Evolutionary conservation across 352 stramenopile genomes (phyloP).

Genomic region (Pythium aristosporum): DNA sequence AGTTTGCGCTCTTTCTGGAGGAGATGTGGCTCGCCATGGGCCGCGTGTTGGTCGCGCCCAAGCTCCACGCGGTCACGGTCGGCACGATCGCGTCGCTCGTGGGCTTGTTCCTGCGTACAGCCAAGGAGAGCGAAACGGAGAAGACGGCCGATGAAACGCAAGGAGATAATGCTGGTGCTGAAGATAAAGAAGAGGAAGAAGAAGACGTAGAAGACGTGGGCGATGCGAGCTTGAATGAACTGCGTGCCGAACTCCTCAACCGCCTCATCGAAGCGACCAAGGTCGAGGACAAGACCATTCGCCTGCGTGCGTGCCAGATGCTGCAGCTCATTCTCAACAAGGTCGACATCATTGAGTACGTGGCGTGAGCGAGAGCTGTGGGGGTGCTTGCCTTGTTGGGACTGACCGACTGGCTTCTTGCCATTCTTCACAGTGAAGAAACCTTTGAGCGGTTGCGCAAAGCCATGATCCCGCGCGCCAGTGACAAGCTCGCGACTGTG

Average conservation of each 20-base stretch:
- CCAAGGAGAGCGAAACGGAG: conserved; percentile 19
- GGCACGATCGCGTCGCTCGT: conserved; percentile 52
- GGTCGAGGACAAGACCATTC: conserved; percentile 58
- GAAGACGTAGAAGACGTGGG: neutral
- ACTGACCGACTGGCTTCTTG: neutral
- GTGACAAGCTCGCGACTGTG: conserved; percentile 62
- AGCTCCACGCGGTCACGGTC: conserved; percentile 43
- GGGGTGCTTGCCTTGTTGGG: neutral
- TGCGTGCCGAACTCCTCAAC: conserved; percentile 48
- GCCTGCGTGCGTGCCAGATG: conserved; percentile 59
- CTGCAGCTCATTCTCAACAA: conserved; percentile 59
- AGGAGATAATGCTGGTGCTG: neutral
- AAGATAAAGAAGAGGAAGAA: conserved; percentile 1
- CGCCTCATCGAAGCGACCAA: conserved; percentile 50
- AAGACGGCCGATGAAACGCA: conserved; percentile 17
- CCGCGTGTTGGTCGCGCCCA: conserved; percentile 47
- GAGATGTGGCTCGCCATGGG: conserved; percentile 57
- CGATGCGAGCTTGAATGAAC: conserved; percentile 30
- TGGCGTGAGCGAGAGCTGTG: neutral
- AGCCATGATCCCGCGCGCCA: conserved; percentile 48
- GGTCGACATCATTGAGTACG: conserved; percentile 54
- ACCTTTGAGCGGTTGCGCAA: conserved; percentile 36
- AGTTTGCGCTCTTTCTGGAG: conserved; percentile 59
- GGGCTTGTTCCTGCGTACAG: conserved; percentile 41
- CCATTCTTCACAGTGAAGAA: conserved; percentile 30